Evolutionary conservation across 257 asterid genomes (phyloP).

Genomic region (Solanum dulcamara): DNA sequence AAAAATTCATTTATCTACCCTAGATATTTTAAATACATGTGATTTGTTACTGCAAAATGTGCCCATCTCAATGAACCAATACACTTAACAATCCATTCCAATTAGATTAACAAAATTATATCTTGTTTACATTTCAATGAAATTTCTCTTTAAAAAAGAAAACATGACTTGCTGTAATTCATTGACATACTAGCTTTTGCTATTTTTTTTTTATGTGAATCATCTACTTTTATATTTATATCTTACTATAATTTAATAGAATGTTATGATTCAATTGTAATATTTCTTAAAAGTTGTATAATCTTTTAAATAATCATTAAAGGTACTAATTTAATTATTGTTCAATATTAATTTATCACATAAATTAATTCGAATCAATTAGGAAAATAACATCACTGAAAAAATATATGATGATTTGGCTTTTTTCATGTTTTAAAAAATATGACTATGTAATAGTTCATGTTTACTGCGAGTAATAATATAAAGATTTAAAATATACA

Average conservation of each 20-base stretch:
- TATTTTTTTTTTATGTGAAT: background rate
- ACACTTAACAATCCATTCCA: background rate
- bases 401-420: background rate
- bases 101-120: background rate
- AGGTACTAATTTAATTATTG: background rate
- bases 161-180: background rate
- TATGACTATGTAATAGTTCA: background rate
- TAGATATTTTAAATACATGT: background rate
- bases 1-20: background rate
- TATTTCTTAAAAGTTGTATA: background rate
- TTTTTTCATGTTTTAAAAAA: background rate
- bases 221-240: background rate
- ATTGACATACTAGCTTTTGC: background rate
- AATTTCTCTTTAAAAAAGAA: background rate
- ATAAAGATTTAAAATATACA: background rate
- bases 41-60: background rate
- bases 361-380: background rate
- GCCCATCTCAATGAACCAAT: background rate
- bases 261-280: background rate
- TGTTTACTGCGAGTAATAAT: background rate
- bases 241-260: background rate
- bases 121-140: background rate
- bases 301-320: background rate
- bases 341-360: background rate
- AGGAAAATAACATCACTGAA: background rate